These are phyloP conservation scores for Spinellus fusiger DNA, from an alignment of 192 early-diverging fungal genomes.

Conservation along the genomic window DNA sequence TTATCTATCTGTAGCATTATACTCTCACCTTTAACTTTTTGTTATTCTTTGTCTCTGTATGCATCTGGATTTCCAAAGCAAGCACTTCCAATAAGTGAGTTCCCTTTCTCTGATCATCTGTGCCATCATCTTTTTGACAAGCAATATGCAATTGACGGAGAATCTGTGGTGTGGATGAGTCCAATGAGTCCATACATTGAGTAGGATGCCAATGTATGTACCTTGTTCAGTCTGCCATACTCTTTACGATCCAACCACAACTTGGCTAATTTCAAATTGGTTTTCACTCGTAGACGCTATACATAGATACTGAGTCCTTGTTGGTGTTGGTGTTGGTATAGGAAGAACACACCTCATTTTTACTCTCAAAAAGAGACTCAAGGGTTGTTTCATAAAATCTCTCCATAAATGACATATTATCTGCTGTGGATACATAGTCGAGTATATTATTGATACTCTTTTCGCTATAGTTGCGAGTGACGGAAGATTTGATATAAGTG, in stretches of 20 bases:
- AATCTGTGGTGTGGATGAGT: slow-evolving; percentile 40
- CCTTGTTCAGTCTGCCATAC: slow-evolving; percentile 65
- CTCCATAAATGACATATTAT: slow-evolving; percentile 79
- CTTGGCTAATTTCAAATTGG: slow-evolving; percentile 82
- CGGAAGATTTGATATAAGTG: slow-evolving; percentile 68
- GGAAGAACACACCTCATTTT: slow-evolving; percentile 87
- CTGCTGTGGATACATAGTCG: slow-evolving; percentile 68
- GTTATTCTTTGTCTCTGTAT: slow-evolving; percentile 79
- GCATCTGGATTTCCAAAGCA: slow-evolving; percentile 96
- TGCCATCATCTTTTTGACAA: slow-evolving; percentile 75
- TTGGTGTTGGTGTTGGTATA: background rate
- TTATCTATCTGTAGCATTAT: background rate
- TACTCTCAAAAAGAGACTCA: slow-evolving; percentile 62
- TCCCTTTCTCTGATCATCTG: slow-evolving; percentile 86
- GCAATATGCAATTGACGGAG: slow-evolving; percentile 64
- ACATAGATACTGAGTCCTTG: background rate
- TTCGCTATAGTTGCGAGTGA: slow-evolving; percentile 82
- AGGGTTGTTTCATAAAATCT: slow-evolving; percentile 76
- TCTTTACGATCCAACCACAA: slow-evolving; percentile 80
- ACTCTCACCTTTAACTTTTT: slow-evolving; percentile 75
- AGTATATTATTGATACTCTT: slow-evolving; percentile 90
- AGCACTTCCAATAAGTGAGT: slow-evolving; percentile 91
- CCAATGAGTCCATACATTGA: background rate
- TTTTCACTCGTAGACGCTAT: slow-evolving; percentile 78
- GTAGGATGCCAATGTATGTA: slow-evolving; percentile 5